Conservation (phyloP, 225 moss, liverwort and hornwort genomes). For the Asterella californica region DNA sequence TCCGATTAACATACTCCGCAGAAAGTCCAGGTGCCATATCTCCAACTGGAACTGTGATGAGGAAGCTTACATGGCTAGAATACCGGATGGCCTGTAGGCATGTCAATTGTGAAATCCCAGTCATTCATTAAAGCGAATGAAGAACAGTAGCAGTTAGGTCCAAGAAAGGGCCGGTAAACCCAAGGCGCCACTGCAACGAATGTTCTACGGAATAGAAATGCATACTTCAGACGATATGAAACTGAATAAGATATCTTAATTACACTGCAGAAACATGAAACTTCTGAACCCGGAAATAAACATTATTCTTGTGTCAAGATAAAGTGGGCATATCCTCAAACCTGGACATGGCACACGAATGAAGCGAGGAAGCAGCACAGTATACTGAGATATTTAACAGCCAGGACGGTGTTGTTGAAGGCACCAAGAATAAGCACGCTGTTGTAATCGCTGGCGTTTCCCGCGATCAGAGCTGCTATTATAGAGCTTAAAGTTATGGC, state of each 20-base stretch:
- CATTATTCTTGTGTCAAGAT: not conserved
- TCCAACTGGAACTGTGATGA: slow-evolving; percentile 65
- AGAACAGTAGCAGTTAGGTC: not conserved
- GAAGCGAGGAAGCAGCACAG: slow-evolving; percentile 65
- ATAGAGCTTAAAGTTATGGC: slow-evolving; percentile 78
- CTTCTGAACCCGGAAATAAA: not conserved
- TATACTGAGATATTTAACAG: slow-evolving; percentile 65
- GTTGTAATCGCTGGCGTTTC: slow-evolving; percentile 29
- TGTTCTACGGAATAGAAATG: too few species aligned
- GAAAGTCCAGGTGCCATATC: slow-evolving; percentile 63
- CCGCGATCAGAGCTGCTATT: slow-evolving; percentile 64
- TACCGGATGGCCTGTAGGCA: slow-evolving; percentile 62
- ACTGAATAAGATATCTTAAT: too few species aligned
- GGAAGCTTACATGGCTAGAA: slow-evolving; percentile 74
- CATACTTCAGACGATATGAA: too few species aligned
- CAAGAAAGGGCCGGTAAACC: too few species aligned
- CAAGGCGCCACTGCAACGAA: too few species aligned
- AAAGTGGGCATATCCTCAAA: not conserved
- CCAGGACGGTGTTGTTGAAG: slow-evolving; percentile 29
- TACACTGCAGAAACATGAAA: too few species aligned
- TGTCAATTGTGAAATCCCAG: not conserved
- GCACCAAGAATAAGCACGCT: slow-evolving; percentile 53
- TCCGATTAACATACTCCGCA: slow-evolving; percentile 64
- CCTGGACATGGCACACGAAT: slow-evolving; percentile 59
- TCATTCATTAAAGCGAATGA: too few species aligned